Conservation (phyloP, 2,329 filamentous ascomycete genomes). For the Scopulariopsis brevicaulis region DNA sequence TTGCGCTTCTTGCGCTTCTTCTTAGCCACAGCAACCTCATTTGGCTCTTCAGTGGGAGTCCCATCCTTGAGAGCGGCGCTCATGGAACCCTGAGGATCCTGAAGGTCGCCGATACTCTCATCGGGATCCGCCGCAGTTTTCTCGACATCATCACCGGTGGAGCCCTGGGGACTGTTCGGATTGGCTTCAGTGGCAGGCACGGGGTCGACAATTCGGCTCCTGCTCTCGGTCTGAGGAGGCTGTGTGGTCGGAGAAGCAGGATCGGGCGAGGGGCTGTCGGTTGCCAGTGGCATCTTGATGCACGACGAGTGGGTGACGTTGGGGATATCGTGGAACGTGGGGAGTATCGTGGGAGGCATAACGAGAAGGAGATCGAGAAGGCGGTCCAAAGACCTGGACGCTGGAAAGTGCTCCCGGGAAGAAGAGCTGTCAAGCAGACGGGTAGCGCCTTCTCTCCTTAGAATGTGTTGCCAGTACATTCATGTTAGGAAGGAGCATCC, state of each 20-base stretch:
- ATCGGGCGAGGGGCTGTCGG: neutral
- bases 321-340: neutral
- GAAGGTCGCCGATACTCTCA: neutral
- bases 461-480: neutral
- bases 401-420: neutral
- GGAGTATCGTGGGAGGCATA: neutral
- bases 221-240: neutral
- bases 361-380: neutral
- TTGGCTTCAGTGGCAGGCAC: neutral
- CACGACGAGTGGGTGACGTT: neutral
- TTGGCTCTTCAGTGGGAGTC: neutral
- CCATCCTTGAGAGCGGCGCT: neutral
- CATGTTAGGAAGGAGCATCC: neutral
- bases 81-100: neutral
- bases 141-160: neutral
- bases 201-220: neutral
- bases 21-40: neutral
- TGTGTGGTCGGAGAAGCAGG: neutral
- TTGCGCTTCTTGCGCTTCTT: constrained; percentile 12
- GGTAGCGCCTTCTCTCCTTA: neutral
- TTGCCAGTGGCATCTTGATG: neutral
- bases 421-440: neutral
- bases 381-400: too few relatives aligned
- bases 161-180: neutral
- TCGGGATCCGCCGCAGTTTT: neutral